Evolutionary conservation across 441 rosid species (phyloP).

Genomic region (Daphne laureola): DNA sequence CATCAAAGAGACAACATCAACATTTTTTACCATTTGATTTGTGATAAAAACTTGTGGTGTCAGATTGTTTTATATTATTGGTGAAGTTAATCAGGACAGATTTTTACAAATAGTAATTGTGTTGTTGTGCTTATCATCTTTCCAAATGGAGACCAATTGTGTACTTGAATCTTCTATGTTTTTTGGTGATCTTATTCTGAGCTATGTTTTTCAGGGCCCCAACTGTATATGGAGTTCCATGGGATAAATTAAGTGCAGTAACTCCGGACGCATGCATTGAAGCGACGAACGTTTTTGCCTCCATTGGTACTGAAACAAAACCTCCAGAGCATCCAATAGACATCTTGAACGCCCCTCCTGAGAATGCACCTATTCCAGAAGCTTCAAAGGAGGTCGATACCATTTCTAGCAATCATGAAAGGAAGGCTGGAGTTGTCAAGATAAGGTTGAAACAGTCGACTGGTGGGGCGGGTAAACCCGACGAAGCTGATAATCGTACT

Average conservation of each 20-base stretch:
- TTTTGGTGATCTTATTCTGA: slow-evolving; percentile 6
- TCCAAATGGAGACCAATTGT: background rate
- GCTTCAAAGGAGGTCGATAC: slow-evolving; percentile 36
- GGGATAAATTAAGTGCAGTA: slow-evolving; percentile 50
- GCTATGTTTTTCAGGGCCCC: slow-evolving; percentile 53
- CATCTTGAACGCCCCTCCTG: slow-evolving; percentile 21
- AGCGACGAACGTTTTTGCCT: slow-evolving; percentile 40
- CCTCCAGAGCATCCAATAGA: slow-evolving; percentile 36
- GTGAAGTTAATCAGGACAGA: too few species aligned
- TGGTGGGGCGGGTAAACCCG: slow-evolving; percentile 66
- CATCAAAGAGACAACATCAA: too few species aligned
- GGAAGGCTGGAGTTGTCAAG: slow-evolving; percentile 53
- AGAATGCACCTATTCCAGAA: slow-evolving; percentile 24
- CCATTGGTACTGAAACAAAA: slow-evolving; percentile 39
- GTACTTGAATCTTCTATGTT: background rate
- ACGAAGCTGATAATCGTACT: slow-evolving; percentile 61
- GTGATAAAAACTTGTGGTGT: too few species aligned
- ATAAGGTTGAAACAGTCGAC: slow-evolving; percentile 65
- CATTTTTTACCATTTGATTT: too few species aligned
- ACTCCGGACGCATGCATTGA: slow-evolving; percentile 59
- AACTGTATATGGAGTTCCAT: slow-evolving; percentile 80
- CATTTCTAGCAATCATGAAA: slow-evolving; percentile 38
- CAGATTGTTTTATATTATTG: too few species aligned
- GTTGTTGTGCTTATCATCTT: too few species aligned
- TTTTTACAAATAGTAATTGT: too few species aligned